Percentiles rank a stretch among this genome's conserved stretches.
These are phyloP conservation scores for Paramecium sonneborni DNA, from an alignment of 73 alveolate species.

Conservation along the genomic window DNA sequence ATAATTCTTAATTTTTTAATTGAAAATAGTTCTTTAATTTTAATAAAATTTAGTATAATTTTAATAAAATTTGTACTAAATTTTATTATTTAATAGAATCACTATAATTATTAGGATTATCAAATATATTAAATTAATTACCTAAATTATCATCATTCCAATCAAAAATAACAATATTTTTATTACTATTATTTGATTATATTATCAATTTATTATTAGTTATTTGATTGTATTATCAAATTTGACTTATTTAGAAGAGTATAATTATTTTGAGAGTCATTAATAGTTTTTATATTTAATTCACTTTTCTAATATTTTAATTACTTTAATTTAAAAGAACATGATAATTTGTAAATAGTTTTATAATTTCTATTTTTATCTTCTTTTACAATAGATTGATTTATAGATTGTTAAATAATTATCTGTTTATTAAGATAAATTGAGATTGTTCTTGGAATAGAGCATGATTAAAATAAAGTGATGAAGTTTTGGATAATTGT, in stretches of 20 bases:
- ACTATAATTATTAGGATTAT: no score
- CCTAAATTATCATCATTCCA: slow-evolving; percentile 50
- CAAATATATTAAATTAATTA: neutral
- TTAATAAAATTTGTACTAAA: neutral
- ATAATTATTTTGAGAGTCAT: neutral
- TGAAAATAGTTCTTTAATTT: no score
- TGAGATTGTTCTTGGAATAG: neutral
- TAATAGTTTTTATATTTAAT: neutral
- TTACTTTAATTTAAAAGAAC: neutral
- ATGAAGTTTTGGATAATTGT: neutral
- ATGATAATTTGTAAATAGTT: neutral
- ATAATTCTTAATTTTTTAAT: no score
- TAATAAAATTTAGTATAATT: no score
- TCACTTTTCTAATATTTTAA: neutral
- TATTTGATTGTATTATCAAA: neutral
- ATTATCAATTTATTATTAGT: neutral
- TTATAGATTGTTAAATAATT: neutral
- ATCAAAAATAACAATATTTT: neutral
- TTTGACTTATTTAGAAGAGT: neutral
- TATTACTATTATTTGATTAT: neutral
- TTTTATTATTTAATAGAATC: neutral
- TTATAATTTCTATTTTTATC: neutral
- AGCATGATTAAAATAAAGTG: neutral
- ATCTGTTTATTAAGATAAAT: neutral
- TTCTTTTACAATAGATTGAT: neutral